These are phyloP conservation scores for Crithidia bombi DNA, from an alignment of 208 protist species.

Conservation along the genomic window DNA sequence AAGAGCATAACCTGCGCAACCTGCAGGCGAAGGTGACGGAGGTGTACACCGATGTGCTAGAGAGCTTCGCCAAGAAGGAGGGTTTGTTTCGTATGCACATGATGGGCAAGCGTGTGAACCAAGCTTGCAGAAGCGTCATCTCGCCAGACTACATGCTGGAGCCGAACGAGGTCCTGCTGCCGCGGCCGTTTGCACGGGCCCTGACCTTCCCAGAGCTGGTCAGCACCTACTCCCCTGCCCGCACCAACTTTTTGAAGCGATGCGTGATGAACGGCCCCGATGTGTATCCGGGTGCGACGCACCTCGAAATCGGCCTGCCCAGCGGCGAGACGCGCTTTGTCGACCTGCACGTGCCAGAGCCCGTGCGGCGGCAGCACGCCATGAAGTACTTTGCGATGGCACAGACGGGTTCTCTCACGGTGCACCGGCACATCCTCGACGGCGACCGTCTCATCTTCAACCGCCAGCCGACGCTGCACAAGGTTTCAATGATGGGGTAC, in stretches of 20 bases:
- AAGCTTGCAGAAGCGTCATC: constrained; percentile 98
- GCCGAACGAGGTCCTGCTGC: constrained; percentile 96
- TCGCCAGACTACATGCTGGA: constrained; percentile 98
- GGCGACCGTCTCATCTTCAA: constrained; percentile 99
- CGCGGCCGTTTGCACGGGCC: constrained; percentile 92
- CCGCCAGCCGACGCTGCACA: constrained; percentile 99
- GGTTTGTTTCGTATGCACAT: constrained; percentile 99
- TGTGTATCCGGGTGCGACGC: constrained; percentile 98
- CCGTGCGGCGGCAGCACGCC: constrained; percentile 79
- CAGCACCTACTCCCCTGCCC: constrained; percentile 64
- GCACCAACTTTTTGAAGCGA: constrained; percentile 88
- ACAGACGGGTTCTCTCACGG: constrained; percentile 79
- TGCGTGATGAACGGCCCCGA: constrained; percentile 98
- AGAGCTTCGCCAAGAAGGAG: constrained; percentile 99
- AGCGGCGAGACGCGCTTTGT: constrained; percentile 83
- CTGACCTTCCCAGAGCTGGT: constrained; percentile 98
- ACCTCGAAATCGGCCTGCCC: constrained; percentile 85
- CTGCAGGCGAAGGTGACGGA: constrained; percentile 85
- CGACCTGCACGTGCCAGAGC: constrained; percentile 74
- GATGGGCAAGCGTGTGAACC: constrained; percentile 99
- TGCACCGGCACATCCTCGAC: constrained; percentile 97
- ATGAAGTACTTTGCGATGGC: constrained; percentile 81
- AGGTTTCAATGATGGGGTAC: constrained; percentile 99
- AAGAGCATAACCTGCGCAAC: constrained; percentile 89
- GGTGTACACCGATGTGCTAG: constrained; percentile 74